A percentile compares a stretch with the other conserved stretches of the same genome.
Evolutionary conservation across 352 stramenopile species (phyloP).

Genomic region (Phytophthora hibernalis): DNA sequence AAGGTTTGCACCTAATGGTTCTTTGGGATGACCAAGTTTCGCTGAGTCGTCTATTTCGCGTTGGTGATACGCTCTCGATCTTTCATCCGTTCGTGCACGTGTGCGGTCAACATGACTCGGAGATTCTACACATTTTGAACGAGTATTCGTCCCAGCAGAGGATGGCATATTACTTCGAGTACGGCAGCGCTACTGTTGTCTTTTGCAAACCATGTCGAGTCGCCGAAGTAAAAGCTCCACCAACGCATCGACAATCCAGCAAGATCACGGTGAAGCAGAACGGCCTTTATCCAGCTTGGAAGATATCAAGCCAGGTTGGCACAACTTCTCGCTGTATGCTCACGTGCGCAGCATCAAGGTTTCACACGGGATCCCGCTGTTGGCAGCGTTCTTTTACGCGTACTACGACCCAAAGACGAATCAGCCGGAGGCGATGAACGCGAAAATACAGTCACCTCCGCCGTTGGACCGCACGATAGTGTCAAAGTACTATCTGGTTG

Average conservation of each 20-base stretch:
- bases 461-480: slow-evolving; percentile 57
- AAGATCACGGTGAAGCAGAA: slow-evolving; percentile 26
- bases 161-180: slow-evolving; percentile 68
- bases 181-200: slow-evolving; percentile 62
- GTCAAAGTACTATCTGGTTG: slow-evolving; percentile 72
- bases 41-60: slow-evolving; percentile 64
- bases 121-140: slow-evolving; percentile 63
- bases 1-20: slow-evolving; percentile 59
- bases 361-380: slow-evolving; percentile 63
- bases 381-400: slow-evolving; percentile 74
- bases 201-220: slow-evolving; percentile 37
- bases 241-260: slow-evolving; percentile 2
- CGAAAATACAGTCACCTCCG: slow-evolving; percentile 19
- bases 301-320: slow-evolving; percentile 44
- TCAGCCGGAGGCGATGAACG: slow-evolving; percentile 13
- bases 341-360: slow-evolving; percentile 60
- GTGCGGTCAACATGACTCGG: slow-evolving; percentile 44
- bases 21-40: slow-evolving; percentile 77
- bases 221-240: slow-evolving; percentile 2
- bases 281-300: slow-evolving; percentile 30
- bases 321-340: slow-evolving; percentile 63
- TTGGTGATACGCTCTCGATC: slow-evolving; percentile 64
- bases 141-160: slow-evolving; percentile 65
- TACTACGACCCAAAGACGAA: slow-evolving; percentile 76
- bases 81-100: slow-evolving; percentile 73